Conservation (phyloP, 352 stramenopile species). For the Pythium dissimile region DNA sequence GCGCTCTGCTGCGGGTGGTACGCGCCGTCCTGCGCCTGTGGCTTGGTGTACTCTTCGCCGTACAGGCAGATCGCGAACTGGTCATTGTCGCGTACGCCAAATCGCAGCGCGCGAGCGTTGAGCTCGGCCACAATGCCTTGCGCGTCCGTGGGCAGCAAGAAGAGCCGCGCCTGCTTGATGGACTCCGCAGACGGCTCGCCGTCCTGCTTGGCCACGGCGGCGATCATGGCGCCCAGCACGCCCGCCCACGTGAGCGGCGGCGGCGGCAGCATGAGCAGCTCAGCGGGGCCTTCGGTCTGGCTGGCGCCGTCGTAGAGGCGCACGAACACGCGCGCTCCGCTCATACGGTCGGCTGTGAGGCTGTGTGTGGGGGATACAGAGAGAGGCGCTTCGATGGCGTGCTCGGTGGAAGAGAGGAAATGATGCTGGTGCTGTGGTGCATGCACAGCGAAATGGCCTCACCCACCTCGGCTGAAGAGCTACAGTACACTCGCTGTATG, state of each 20-base stretch:
- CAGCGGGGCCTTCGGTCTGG: constrained; percentile 51
- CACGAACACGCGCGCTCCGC: constrained; percentile 63
- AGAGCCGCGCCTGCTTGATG: constrained; percentile 51
- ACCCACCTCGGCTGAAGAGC: too few relatives aligned
- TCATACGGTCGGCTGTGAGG: constrained; percentile 13
- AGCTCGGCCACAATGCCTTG: constrained; percentile 65
- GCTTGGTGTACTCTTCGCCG: constrained; percentile 57
- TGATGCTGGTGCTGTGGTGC: neutral
- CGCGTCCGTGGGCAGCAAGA: constrained; percentile 52
- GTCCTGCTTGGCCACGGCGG: constrained; percentile 48
- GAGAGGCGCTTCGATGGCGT: constrained; percentile 3
- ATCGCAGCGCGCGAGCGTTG: constrained; percentile 67
- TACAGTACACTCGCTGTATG: too few relatives aligned
- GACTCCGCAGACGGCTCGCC: constrained; percentile 35
- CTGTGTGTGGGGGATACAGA: neutral
- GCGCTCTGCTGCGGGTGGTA: neutral
- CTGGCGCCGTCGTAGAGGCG: constrained; percentile 59
- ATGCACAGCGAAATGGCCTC: neutral
- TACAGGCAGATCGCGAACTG: constrained; percentile 65
- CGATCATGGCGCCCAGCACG: constrained; percentile 61
- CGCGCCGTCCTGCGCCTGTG: neutral
- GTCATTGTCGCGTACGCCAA: constrained; percentile 77
- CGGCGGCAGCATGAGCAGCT: constrained; percentile 63
- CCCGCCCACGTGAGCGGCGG: constrained; percentile 66
- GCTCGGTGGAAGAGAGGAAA: constrained; percentile 4